phyloP scores from a whole-genome alignment of 768 basidiomycete species.

The Clavaria fumosa region DNA sequence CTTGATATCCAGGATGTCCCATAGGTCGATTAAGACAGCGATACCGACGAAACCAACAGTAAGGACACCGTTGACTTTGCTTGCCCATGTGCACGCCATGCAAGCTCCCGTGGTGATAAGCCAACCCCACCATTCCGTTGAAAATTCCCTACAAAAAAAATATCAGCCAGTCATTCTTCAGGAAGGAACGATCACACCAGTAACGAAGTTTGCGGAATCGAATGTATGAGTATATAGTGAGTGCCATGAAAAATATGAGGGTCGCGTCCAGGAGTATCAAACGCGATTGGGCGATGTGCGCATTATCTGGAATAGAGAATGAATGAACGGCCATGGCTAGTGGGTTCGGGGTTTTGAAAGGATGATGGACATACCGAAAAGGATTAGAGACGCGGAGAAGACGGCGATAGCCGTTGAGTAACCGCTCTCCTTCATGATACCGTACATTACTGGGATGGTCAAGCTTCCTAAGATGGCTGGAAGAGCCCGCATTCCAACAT shows the following conservation, averaged over 20 bases:
- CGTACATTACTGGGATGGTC: constrained; percentile 83
- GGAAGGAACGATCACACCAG: constrained; percentile 29
- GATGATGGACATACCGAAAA: constrained; percentile 91
- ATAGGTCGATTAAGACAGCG: constrained; percentile 86
- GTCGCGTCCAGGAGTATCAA: constrained; percentile 91
- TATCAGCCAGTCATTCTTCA: constrained; percentile 6
- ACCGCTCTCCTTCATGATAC: constrained; percentile 96
- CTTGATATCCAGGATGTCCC: constrained; percentile 80
- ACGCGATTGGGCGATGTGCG: constrained; percentile 90
- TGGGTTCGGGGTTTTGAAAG: no score
- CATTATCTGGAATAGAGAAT: constrained; percentile 53
- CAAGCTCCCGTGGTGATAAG: constrained; percentile 76
- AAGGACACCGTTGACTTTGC: constrained; percentile 94
- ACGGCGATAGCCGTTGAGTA: constrained; percentile 84
- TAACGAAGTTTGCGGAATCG: constrained; percentile 93
- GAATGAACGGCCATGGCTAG: constrained; percentile 8
- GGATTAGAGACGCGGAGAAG: constrained; percentile 72
- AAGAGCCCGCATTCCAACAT: constrained; percentile 82
- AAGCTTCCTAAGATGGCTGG: constrained; percentile 85
- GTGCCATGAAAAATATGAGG: constrained; percentile 88
- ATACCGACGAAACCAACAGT: constrained; percentile 81
- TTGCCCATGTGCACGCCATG: constrained; percentile 93
- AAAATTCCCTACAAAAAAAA: constrained; percentile 51
- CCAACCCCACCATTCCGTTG: constrained; percentile 91
- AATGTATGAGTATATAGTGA: constrained; percentile 86